Evolutionary conservation across 2,329 filamentous ascomycete genomes (phyloP), one percentile per base, ranked within the genome.

Genomic region (Aspergillus viridinutans): DNA sequence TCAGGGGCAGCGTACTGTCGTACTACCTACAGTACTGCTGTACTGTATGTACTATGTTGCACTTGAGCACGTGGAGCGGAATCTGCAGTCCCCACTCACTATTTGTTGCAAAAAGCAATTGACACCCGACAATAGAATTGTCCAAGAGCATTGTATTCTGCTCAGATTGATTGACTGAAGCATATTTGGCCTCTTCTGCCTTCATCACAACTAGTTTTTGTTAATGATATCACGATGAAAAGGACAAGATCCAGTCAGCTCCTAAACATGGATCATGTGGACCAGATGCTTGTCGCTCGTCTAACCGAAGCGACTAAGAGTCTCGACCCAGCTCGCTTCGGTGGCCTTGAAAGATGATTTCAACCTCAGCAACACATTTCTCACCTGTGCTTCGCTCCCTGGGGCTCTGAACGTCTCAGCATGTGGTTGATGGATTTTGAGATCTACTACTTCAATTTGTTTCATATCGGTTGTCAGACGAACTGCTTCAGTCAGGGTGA

Each of bases 261-360:
- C 3, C 21, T 45, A 9, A 23, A 20, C 1, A 45, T 45, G 26
- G 26, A 21, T 29, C 10, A 50, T 43, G 49, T 53, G 53, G 56
- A 38, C 35, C 17, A 52, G 17, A 32, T n/a, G 26, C 45, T 29
- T 49, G n/a, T 45, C 20, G 48, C 14, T 52, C 32, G 32, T 55
- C 55, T 60, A 60, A 58, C 52, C 58, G 58, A 60, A 50, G 43
- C 25, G 21, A 45, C 58, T 60, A 58, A 59, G 53, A 45, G n/a
- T 45, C 25, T 53, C 50, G 54, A 56, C 43, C 54, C 23, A 29
- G 21, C 12, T 28, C 49, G 26, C 23, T 28, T 21, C 49, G 26
- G 12, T 43, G 40, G 40, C 40, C n/a, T 45, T 12, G 3, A 45
- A 12, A 23, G 42, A 38, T 17, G 14, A 38, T 38, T 38, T 6